Evolutionary conservation across 495 filamentous ascomycete genomes (phyloP).

Genomic region (Paragyromitra xinjiangensis): DNA sequence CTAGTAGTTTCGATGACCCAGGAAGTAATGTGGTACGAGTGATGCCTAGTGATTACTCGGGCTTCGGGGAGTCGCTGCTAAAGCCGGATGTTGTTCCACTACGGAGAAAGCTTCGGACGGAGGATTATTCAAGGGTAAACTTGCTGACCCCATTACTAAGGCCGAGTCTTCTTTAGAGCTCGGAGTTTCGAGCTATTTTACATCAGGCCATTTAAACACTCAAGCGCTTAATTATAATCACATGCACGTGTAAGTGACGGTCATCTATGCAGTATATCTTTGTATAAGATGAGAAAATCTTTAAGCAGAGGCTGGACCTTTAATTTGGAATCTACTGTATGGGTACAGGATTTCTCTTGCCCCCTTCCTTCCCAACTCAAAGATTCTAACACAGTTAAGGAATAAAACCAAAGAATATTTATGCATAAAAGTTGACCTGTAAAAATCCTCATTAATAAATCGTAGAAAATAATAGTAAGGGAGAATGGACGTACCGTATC

Average conservation of each 20-base stretch:
- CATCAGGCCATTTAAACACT: neutral
- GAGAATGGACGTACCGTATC: conserved; percentile 64
- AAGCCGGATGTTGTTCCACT: neutral
- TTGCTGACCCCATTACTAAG: neutral
- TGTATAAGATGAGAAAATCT: conserved; percentile 2
- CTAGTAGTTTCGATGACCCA: neutral
- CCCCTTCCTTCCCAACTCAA: conserved; percentile 26
- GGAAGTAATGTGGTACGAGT: neutral
- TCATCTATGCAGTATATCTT: conserved; percentile 15
- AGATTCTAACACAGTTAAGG: conserved; percentile 9
- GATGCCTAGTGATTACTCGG: neutral
- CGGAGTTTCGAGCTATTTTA: neutral
- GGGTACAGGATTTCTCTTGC: conserved; percentile 16
- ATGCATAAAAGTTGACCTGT: conserved; percentile 70
- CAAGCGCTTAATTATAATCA: neutral
- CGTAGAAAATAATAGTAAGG: neutral
- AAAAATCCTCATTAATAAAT: conserved; percentile 55
- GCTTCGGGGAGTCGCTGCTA: neutral
- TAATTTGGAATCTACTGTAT: conserved; percentile 42
- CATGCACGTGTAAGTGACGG: conserved; percentile 1
- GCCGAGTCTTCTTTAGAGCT: neutral
- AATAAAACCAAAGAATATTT: conserved; percentile 49
- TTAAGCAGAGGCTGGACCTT: conserved; percentile 24
- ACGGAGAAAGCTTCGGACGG: neutral
- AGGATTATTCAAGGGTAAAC: neutral